A percentile compares a stretch with the other conserved stretches of the same genome.
phyloP scores from a whole-genome alignment of 805 yeast species.

The Saccharomyces paradoxus region DNA sequence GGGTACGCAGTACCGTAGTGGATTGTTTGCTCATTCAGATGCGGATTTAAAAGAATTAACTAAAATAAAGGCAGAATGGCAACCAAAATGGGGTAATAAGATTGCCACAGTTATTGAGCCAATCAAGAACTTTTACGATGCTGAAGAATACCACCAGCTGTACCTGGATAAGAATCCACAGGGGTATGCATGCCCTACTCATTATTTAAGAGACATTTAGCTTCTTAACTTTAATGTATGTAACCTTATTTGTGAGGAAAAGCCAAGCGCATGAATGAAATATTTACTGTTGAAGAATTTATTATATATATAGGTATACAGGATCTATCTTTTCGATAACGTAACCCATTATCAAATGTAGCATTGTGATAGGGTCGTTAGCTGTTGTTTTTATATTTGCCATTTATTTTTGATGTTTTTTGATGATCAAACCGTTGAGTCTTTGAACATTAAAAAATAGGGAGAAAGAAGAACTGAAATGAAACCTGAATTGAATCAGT shows the following conservation, averaged over 20 bases:
- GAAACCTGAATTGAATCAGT: constrained; percentile 39
- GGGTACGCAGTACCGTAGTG: constrained; percentile 89
- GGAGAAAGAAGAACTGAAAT: constrained; percentile 2
- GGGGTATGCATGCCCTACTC: constrained; percentile 90
- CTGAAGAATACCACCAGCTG: constrained; percentile 90
- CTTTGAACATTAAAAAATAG: constrained; percentile 7
- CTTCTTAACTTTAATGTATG: too few species aligned
- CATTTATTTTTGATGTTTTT: constrained; percentile 1
- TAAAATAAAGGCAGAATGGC: constrained; percentile 44
- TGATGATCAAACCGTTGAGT: constrained; percentile 17
- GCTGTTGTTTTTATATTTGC: background rate
- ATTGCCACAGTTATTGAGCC: constrained; percentile 68
- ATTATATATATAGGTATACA: constrained; percentile 3
- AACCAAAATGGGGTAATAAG: constrained; percentile 58
- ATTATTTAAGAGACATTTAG: constrained; percentile 53
- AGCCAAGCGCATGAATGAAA: background rate
- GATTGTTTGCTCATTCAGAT: constrained; percentile 53
- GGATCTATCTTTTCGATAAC: background rate
- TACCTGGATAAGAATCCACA: constrained; percentile 72
- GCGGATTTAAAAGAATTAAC: constrained; percentile 40
- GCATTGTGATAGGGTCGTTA: background rate
- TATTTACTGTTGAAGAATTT: constrained; percentile 22
- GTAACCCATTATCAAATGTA: background rate
- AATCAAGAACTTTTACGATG: constrained; percentile 69
- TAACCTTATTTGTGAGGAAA: background rate